Percentiles rank a stretch among this genome's conserved stretches.
phyloP scores from a whole-genome alignment of 1,284 basidiomycete genomes.

The Pseudozyma tsukubaensis region DNA sequence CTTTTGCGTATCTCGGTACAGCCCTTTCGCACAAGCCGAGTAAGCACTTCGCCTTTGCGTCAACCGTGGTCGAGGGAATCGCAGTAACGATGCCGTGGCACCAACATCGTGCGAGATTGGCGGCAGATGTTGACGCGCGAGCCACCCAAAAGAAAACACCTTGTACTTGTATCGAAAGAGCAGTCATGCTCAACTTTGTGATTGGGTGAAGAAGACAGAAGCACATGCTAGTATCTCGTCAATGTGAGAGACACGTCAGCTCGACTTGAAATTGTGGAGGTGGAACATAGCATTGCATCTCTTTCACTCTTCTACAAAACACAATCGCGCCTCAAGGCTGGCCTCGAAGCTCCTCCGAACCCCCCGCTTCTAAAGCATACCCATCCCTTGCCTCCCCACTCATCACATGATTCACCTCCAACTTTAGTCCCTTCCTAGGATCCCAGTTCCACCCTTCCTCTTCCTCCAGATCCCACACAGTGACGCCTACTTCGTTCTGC shows the following conservation, averaged over 20 bases:
- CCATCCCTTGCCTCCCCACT: conserved; percentile 38
- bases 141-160: background rate
- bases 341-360: conserved; percentile 39
- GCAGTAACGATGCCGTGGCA: too few relatives aligned
- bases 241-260: too few relatives aligned
- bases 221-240: too few relatives aligned
- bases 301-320: too few relatives aligned
- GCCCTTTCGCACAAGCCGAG: conserved; percentile 57
- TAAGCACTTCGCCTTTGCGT: background rate
- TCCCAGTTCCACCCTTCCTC: conserved; percentile 21
- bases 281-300: background rate
- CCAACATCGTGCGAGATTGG: too few relatives aligned
- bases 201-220: too few relatives aligned
- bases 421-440: conserved; percentile 18
- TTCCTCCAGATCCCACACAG: conserved; percentile 40
- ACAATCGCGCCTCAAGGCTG: background rate
- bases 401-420: conserved; percentile 33
- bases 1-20: conserved; percentile 3
- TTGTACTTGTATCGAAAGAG: conserved; percentile 14
- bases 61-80: too few relatives aligned
- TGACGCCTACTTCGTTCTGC: conserved; percentile 38
- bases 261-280: too few relatives aligned
- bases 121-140: background rate
- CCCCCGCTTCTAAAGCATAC: conserved; percentile 16
- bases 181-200: background rate